Conservation (phyloP, 352 stramenopile species). For the Globisporangium paddicum region DNA sequence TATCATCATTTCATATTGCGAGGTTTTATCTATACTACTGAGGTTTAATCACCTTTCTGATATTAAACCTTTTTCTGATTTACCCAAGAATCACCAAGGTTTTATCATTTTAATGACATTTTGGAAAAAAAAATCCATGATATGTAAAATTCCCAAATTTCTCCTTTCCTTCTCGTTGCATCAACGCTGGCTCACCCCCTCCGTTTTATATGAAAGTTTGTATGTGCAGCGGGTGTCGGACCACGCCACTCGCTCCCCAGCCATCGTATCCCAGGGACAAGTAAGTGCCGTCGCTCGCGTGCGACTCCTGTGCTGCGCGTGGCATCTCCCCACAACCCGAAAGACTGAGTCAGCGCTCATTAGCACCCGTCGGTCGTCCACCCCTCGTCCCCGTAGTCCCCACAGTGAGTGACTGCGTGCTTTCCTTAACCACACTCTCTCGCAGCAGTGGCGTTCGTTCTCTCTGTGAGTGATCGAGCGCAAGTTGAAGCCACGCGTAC, state of each 20-base stretch:
- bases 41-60: too few relatives aligned
- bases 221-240: slow-evolving; percentile 11
- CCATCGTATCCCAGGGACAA: slow-evolving; percentile 3
- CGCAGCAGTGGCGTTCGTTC: background rate
- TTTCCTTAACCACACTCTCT: background rate
- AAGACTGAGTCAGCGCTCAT: slow-evolving; percentile 13
- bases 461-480: background rate
- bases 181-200: background rate
- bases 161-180: too few relatives aligned
- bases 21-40: too few relatives aligned
- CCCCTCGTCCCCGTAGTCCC: background rate
- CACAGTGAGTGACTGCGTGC: background rate
- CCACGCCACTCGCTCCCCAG: background rate
- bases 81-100: slow-evolving; percentile 12
- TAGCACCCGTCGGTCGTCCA: slow-evolving; percentile 3
- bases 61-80: too few relatives aligned
- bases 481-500: background rate
- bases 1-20: too few relatives aligned
- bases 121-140: too few relatives aligned
- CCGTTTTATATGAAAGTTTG: slow-evolving; percentile 6
- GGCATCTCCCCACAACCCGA: slow-evolving; percentile 2
- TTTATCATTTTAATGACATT: too few relatives aligned
- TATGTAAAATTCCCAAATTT: too few relatives aligned
- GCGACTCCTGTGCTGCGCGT: background rate
- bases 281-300: background rate